Evolutionary conservation across 1,284 basidiomycete species (phyloP).

Genomic region (Veloporphyrellus conicus): DNA sequence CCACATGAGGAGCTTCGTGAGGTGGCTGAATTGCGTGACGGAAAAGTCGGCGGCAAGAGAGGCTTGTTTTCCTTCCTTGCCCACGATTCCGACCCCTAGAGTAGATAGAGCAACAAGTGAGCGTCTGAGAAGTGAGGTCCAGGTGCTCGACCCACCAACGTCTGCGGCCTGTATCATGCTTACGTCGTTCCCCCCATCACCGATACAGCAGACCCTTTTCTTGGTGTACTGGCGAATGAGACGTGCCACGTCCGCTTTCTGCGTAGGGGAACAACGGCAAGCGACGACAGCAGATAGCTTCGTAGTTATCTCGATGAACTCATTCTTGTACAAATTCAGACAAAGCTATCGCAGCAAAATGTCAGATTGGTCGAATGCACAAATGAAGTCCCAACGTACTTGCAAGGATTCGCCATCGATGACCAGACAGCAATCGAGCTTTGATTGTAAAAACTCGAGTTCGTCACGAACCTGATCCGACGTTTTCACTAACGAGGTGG

Average conservation of each 20-base stretch:
- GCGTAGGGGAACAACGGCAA: slow-evolving; percentile 96
- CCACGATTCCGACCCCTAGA: slow-evolving; percentile 92
- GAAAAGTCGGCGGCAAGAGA: slow-evolving; percentile 98
- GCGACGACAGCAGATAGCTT: slow-evolving; percentile 96
- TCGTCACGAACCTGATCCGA: slow-evolving; percentile 81
- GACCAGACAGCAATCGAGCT: slow-evolving; percentile 95
- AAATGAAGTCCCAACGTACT: slow-evolving; percentile 38
- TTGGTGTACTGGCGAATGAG: slow-evolving; percentile 87
- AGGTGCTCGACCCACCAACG: slow-evolving; percentile 61
- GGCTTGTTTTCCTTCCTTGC: slow-evolving; percentile 98
- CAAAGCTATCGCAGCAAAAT: slow-evolving; percentile 58
- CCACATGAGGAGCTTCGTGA: slow-evolving; percentile 95
- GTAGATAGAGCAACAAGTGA: background rate
- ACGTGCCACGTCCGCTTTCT: slow-evolving; percentile 95
- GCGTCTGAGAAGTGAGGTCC: background rate
- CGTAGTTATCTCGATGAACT: slow-evolving; percentile 94
- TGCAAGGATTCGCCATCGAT: slow-evolving; percentile 98
- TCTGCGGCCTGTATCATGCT: slow-evolving; percentile 96
- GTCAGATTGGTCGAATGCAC: slow-evolving; percentile 1
- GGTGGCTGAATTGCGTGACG: slow-evolving; percentile 90
- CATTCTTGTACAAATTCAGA: slow-evolving; percentile 82
- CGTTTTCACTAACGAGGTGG: slow-evolving; percentile 64
- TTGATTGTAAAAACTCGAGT: slow-evolving; percentile 92
- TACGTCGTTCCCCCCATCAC: slow-evolving; percentile 93
- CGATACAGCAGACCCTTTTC: slow-evolving; percentile 97